phyloP scores from a whole-genome alignment of 768 basidiomycete species.

The Pisolithus sp. region DNA sequence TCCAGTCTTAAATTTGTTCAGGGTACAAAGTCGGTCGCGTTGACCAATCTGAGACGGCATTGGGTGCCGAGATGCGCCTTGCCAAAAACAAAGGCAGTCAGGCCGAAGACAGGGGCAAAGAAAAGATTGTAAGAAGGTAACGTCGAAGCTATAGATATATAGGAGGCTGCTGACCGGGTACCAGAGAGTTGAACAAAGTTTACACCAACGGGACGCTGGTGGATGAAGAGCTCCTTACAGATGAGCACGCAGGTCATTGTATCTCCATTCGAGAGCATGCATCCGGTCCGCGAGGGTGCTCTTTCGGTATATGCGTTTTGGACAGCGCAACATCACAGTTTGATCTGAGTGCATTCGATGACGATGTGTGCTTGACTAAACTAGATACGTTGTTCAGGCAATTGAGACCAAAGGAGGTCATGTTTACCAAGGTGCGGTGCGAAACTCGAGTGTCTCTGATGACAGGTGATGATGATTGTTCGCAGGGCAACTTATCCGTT shows the following conservation, averaged over 20 bases:
- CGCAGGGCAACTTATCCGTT: constrained; percentile 80
- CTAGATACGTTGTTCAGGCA: constrained; percentile 92
- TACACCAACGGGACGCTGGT: constrained; percentile 95
- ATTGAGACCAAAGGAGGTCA: constrained; percentile 83
- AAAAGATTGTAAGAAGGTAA: constrained; percentile 85
- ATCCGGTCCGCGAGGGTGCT: constrained; percentile 34
- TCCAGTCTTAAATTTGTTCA: constrained; percentile 15
- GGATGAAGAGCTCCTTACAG: constrained; percentile 79
- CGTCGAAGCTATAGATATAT: neutral
- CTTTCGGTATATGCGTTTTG: constrained; percentile 85
- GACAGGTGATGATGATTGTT: neutral
- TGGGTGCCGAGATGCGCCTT: constrained; percentile 93
- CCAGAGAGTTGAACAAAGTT: constrained; percentile 87
- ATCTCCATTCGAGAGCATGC: constrained; percentile 72
- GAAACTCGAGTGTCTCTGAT: neutral
- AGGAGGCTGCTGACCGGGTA: constrained; percentile 1
- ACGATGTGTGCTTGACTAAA: constrained; percentile 88
- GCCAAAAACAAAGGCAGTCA: constrained; percentile 52
- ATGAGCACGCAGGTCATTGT: constrained; percentile 95
- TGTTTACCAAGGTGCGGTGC: constrained; percentile 72
- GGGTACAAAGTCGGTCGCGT: constrained; percentile 95
- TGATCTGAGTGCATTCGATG: constrained; percentile 81
- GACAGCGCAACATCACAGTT: constrained; percentile 97
- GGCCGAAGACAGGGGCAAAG: constrained; percentile 49
- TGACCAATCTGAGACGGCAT: constrained; percentile 93